These are phyloP conservation scores for Nephelium lappaceum DNA, from an alignment of 345 rosid genomes.

Conservation along the genomic window DNA sequence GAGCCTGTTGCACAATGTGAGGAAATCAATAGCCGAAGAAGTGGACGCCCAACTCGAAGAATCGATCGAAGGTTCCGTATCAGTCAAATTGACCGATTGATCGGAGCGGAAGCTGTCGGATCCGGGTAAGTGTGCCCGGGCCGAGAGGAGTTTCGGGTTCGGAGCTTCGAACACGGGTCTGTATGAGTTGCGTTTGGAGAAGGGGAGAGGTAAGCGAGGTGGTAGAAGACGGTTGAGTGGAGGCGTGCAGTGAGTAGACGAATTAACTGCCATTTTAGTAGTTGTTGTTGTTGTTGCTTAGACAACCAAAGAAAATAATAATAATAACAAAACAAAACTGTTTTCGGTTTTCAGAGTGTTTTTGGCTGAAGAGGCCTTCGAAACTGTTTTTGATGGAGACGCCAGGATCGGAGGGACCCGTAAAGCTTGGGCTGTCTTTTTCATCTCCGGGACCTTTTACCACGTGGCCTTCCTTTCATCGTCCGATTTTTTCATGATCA, in stretches of 20 bases:
- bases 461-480: too few relatives aligned
- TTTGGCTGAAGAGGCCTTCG: too few relatives aligned
- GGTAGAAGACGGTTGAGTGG: slow-evolving; percentile 32
- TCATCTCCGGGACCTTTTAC: too few relatives aligned
- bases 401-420: too few relatives aligned
- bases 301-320: too few relatives aligned
- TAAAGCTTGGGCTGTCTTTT: too few relatives aligned
- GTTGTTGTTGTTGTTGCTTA: background rate
- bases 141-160: slow-evolving; percentile 39
- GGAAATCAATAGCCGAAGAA: slow-evolving; percentile 77
- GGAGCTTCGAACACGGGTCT: slow-evolving; percentile 34
- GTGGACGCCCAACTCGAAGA: slow-evolving; percentile 38
- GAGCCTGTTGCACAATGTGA: slow-evolving; percentile 81
- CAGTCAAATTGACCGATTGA: slow-evolving; percentile 25
- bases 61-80: slow-evolving; percentile 26
- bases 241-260: slow-evolving; percentile 39
- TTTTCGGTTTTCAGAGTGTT: too few relatives aligned
- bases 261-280: slow-evolving; percentile 47
- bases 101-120: slow-evolving; percentile 37
- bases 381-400: too few relatives aligned
- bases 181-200: slow-evolving; percentile 27
- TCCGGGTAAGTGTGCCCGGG: slow-evolving; percentile 45
- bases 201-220: slow-evolving; percentile 34
- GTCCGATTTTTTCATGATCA: too few relatives aligned
- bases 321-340: too few relatives aligned